phyloP scores from a whole-genome alignment of 2,329 filamentous ascomycete species.

The Rutstroemia sp. region DNA sequence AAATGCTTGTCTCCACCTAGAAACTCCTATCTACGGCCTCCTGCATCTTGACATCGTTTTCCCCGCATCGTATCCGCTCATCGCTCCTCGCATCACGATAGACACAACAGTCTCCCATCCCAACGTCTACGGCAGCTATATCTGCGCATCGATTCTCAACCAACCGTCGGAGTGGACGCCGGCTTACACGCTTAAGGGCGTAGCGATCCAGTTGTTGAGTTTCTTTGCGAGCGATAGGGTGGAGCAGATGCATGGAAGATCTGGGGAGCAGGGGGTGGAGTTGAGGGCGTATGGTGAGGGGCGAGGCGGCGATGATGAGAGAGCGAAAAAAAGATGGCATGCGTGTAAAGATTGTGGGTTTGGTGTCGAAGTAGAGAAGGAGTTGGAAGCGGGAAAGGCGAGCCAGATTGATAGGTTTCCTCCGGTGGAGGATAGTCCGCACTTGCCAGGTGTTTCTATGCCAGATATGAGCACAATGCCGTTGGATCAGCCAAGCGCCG shows the following conservation, averaged over 20 bases:
- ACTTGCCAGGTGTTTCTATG: too few relatives aligned
- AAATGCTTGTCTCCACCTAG: conserved; percentile 37
- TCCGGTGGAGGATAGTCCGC: too few relatives aligned
- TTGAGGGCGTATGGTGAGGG: conserved; percentile 24
- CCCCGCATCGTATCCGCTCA: conserved; percentile 32
- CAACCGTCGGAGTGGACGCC: conserved; percentile 37
- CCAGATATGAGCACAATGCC: too few relatives aligned
- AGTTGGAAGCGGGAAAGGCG: too few relatives aligned
- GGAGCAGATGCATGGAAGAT: conserved; percentile 32
- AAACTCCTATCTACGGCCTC: conserved; percentile 31
- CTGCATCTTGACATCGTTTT: conserved; percentile 39
- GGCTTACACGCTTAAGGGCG: conserved; percentile 42
- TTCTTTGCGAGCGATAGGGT: conserved; percentile 42
- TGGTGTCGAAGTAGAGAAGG: not conserved
- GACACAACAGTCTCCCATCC: conserved; percentile 37
- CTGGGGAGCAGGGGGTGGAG: conserved; percentile 10
- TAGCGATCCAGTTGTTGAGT: conserved; percentile 44
- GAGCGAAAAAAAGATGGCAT: conserved; percentile 8
- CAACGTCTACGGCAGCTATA: conserved; percentile 37
- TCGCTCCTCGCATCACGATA: conserved; percentile 34
- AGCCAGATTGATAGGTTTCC: too few relatives aligned
- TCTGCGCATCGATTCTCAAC: conserved; percentile 42
- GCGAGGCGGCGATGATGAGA: not conserved
- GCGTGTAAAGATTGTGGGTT: not conserved
- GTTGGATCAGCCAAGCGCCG: not conserved